Base-by-base conservation (phyloP, 192 early-diverging fungal species). In the Coemansia sp. region DNA sequence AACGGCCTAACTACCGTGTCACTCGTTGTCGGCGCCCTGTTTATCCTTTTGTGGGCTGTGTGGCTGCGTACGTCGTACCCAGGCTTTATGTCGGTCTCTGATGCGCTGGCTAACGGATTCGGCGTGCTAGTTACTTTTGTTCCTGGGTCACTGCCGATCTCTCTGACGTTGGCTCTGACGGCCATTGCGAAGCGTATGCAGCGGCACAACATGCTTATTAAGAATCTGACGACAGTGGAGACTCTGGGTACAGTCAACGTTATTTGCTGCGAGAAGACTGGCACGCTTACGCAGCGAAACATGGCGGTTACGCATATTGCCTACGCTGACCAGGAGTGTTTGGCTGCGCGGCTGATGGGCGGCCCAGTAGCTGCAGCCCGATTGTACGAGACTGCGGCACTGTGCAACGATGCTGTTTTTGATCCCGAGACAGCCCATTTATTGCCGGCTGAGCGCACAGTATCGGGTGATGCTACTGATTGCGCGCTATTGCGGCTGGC, bases 231-330 rank as follows among this genome's bases (percentile, higher is more conserved):
- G 38, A 91, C 92, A 1, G 89, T 97, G 66, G 94, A 97, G 84
- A 95, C 94, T 5, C 87, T 97, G 20, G 96, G 94, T 29, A 89
- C 90, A 54, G 89, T 95, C 57, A 88, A 79, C 66, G 88, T 93
- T 9, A 86, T 89, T 10, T 86, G 82, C 68, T 94, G 91, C 44
- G 94, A 97, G 77, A 97, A 97, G 84, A 96, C 96, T n/a, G 96
- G 94, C 0, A 97, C 94, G 8, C 77, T 97, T 43, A 97, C 96
- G 13, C 85, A 88, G 66, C 88, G 90, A 84, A 82, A 88, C 54
- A 95, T 97, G 93, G 72, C 71, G 33, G 89, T 91, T 22, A 66
- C 54, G 33, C 52, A 57, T 12, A 52, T 72, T 0, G 74, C 68
- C 20, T 74, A 63, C 16, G 71, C 64, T 20, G 75, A 77, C 43